These are phyloP conservation scores for Hanseniaspora lachancei DNA, from an alignment of 805 yeast species.

Conservation along the genomic window DNA sequence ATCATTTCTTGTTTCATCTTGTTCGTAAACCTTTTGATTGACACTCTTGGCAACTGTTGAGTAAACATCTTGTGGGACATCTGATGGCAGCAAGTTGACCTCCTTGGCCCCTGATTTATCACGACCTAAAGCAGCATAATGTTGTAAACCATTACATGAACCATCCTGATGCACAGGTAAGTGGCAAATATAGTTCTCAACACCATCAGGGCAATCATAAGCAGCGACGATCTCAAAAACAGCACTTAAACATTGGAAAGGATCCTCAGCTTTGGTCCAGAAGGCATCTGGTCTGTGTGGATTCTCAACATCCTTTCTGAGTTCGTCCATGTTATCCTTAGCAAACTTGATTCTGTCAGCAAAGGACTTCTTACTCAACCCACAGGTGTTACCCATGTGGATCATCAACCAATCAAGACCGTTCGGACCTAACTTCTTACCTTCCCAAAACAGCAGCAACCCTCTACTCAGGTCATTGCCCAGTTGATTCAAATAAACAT, in stretches of 20 bases:
- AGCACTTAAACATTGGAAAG: conserved; percentile 69
- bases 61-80: conserved; percentile 67
- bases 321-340: conserved; percentile 42
- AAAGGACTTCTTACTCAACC: conserved; percentile 60
- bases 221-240: conserved; percentile 58
- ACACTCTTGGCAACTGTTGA: conserved; percentile 56
- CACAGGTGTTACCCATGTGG: conserved; percentile 60
- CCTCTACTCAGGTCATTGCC: conserved; percentile 71
- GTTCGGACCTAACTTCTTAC: conserved; percentile 47
- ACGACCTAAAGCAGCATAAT: conserved; percentile 79
- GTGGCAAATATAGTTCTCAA: conserved; percentile 45
- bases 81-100: conserved; percentile 60
- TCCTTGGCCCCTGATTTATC: conserved; percentile 71
- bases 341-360: conserved; percentile 48
- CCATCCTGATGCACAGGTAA: conserved; percentile 81
- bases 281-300: conserved; percentile 47
- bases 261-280: conserved; percentile 68
- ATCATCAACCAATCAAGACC: conserved; percentile 68
- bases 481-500: conserved; percentile 69
- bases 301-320: conserved; percentile 45
- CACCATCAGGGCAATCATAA: conserved; percentile 45
- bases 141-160: conserved; percentile 75
- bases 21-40: conserved; percentile 39
- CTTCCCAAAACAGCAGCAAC: conserved; percentile 62
- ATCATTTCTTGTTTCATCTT: conserved; percentile 38